These are phyloP conservation scores for Podaxis sp. DNA, from an alignment of 768 basidiomycete species.

Conservation along the genomic window DNA sequence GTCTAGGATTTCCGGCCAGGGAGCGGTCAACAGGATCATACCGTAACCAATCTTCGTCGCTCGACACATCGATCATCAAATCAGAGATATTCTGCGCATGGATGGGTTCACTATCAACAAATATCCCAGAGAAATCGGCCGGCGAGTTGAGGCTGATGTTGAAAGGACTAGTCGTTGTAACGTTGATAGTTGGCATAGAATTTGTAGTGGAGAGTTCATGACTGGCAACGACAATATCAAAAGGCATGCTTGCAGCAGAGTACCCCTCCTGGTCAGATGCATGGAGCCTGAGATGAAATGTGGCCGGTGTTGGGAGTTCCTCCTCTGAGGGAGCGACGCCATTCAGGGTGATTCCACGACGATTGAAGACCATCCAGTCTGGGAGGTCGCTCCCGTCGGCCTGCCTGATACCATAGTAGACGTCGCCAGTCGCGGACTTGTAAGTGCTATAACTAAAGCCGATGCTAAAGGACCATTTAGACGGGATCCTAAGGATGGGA, in stretches of 20 bases:
- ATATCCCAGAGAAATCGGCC: conserved; percentile 60
- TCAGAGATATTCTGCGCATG: conserved; percentile 54
- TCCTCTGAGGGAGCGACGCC: conserved; percentile 66
- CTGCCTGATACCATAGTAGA: conserved; percentile 65
- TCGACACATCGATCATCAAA: conserved; percentile 58
- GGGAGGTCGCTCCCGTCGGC: conserved; percentile 72
- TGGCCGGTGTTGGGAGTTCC: conserved; percentile 34
- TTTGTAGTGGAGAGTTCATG: conserved; percentile 60
- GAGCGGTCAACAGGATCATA: conserved; percentile 56
- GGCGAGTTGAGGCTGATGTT: conserved; percentile 49
- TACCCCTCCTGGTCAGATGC: conserved; percentile 77
- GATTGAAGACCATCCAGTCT: conserved; percentile 72
- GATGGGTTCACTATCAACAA: conserved; percentile 61
- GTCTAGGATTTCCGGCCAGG: conserved; percentile 65
- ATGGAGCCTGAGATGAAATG: conserved; percentile 54
- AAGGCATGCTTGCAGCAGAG: conserved; percentile 54
- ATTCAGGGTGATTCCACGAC: conserved; percentile 66
- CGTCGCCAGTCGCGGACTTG: conserved; percentile 32
- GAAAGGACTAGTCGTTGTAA: conserved; percentile 58
- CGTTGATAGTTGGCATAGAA: conserved; percentile 65
- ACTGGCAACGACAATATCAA: conserved; percentile 63
- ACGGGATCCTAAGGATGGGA: conserved; percentile 71
- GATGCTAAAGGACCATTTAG: conserved; percentile 86
- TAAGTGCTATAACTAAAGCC: conserved; percentile 74
- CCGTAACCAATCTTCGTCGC: conserved; percentile 53